Percentiles rank a stretch among this genome's conserved stretches.
Evolutionary conservation across 2,329 filamentous ascomycete genomes (phyloP).

Genomic region (Mariannaea elegans): DNA sequence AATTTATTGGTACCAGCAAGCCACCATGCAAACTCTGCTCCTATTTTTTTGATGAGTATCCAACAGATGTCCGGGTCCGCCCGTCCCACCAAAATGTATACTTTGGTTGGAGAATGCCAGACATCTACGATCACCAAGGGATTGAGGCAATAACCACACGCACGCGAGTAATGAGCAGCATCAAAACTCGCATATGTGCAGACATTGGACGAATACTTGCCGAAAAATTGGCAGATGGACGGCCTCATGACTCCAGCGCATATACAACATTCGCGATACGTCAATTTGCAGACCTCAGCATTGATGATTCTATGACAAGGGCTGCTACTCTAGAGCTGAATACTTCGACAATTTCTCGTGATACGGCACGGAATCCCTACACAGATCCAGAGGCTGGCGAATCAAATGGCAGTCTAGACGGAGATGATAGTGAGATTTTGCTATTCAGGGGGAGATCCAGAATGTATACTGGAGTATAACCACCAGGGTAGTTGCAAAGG

Average conservation of each 20-base stretch:
- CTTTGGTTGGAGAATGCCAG: conserved; percentile 11
- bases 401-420: background rate
- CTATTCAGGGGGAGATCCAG: background rate
- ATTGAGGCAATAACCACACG: background rate
- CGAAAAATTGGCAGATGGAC: conserved; percentile 12
- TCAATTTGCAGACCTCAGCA: background rate
- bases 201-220: conserved; percentile 3
- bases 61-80: conserved; percentile 11
- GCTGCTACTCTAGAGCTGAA: background rate
- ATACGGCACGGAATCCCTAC: rapidly evolving
- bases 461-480: background rate
- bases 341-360: background rate
- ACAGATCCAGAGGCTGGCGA: background rate
- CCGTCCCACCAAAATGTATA: conserved; percentile 9
- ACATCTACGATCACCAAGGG: conserved; percentile 13
- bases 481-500: too few species aligned
- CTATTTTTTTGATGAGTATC: conserved; percentile 17
- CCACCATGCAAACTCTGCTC: conserved; percentile 21
- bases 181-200: too few species aligned
- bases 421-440: background rate
- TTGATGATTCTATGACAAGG: background rate
- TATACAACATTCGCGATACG: background rate
- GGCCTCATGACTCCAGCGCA: conserved; percentile 15
- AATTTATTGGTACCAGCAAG: too few species aligned
- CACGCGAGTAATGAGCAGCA: background rate